Conservation (phyloP, 1,139 yeast genomes). For the Groenewaldozyma auringiensis region DNA sequence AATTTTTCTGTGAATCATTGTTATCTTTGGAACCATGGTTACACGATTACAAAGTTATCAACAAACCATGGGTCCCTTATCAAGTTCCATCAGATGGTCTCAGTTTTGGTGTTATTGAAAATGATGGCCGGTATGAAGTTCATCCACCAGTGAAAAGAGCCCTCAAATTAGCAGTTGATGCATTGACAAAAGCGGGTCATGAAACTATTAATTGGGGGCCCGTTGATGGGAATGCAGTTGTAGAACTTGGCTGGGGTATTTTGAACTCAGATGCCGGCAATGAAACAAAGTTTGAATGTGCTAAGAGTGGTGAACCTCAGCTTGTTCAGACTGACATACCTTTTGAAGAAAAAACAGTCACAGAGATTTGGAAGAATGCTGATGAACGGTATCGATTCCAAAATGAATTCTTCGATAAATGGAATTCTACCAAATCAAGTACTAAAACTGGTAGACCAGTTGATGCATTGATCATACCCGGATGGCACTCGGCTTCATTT, state of each 20-base stretch:
- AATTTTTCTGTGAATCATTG: constrained; percentile 37
- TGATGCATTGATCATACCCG: constrained; percentile 45
- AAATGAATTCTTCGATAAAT: constrained; percentile 34
- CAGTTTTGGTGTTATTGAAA: constrained; percentile 27
- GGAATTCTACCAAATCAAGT: constrained; percentile 29
- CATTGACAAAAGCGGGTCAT: constrained; percentile 32
- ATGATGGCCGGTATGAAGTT: constrained; percentile 27
- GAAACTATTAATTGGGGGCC: constrained; percentile 40
- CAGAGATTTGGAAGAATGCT: constrained; percentile 41
- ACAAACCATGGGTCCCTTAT: constrained; percentile 40
- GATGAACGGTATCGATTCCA: constrained; percentile 32
- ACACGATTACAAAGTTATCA: constrained; percentile 41
- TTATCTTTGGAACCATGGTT: constrained; percentile 49
- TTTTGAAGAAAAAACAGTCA: constrained; percentile 25
- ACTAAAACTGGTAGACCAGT: constrained; percentile 40
- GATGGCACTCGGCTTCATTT: constrained; percentile 43
- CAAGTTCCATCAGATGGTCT: constrained; percentile 34
- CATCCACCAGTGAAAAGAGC: constrained; percentile 40
- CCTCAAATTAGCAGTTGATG: constrained; percentile 22
- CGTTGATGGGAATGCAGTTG: constrained; percentile 15
- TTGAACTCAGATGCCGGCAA: constrained; percentile 20
- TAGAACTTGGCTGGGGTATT: constrained; percentile 8
- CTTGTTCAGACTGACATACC: constrained; percentile 32
- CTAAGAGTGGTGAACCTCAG: constrained; percentile 38
- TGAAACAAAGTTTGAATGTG: constrained; percentile 26